These are phyloP conservation scores for Backusella tarrabulga DNA, from an alignment of 192 early-diverging fungal genomes.

Conservation along the genomic window DNA sequence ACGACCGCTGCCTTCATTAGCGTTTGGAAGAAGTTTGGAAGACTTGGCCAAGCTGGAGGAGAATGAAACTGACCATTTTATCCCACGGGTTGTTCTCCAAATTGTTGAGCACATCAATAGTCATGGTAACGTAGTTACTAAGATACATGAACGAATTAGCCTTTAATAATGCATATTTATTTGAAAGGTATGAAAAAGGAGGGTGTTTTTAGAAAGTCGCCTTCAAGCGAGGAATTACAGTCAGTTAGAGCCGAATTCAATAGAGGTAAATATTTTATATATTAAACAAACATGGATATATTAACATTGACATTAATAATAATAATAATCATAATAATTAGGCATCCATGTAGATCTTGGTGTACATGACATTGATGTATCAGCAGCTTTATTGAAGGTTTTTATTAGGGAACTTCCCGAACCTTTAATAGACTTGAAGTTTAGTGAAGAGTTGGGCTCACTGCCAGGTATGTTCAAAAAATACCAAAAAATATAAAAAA, in stretches of 20 bases:
- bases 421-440: conserved; percentile 63
- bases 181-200: conserved; percentile 66
- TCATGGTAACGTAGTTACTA: conserved; percentile 45
- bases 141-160: neutral
- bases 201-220: conserved; percentile 87
- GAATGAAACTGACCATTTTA: conserved; percentile 38
- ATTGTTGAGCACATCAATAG: conserved; percentile 67
- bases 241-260: conserved; percentile 62
- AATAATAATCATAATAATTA: neutral
- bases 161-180: neutral
- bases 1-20: conserved; percentile 7
- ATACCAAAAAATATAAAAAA: neutral
- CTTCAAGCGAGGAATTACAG: conserved; percentile 66
- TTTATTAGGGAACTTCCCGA: conserved; percentile 83
- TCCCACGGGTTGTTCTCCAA: conserved; percentile 76
- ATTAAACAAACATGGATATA: neutral
- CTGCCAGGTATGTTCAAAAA: conserved; percentile 15
- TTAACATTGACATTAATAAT: neutral
- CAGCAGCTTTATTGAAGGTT: conserved; percentile 80
- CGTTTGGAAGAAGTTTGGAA: conserved; percentile 78
- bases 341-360: conserved; percentile 56
- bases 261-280: conserved; percentile 26
- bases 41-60: conserved; percentile 34
- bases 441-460: conserved; percentile 54
- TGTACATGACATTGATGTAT: conserved; percentile 75